A percentile compares a stretch with the other conserved stretches of the same genome.
Evolutionary conservation across 768 basidiomycete genomes (phyloP).

Genomic region (Rhizopogon sp.): DNA sequence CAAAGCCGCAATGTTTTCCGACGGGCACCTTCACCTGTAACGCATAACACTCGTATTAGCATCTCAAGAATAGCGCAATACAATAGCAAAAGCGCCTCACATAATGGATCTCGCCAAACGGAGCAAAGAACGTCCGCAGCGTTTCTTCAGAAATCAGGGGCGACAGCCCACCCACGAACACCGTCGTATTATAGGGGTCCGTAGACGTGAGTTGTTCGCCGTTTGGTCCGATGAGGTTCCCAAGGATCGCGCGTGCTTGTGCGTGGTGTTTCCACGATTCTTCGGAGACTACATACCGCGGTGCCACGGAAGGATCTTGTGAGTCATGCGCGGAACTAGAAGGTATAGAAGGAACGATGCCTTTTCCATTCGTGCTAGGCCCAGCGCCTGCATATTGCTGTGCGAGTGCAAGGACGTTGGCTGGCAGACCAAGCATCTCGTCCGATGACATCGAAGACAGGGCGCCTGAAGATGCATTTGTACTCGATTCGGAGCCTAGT

Average conservation of each 20-base stretch:
- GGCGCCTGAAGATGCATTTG: constrained; percentile 46
- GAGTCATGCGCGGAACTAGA: constrained; percentile 39
- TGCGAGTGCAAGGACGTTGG: constrained; percentile 42
- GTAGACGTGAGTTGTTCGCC: constrained; percentile 84
- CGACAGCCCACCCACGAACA: constrained; percentile 88
- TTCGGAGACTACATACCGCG: constrained; percentile 58
- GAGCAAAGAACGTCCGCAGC: constrained; percentile 82
- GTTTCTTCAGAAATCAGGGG: constrained; percentile 90
- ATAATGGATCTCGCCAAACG: constrained; percentile 93
- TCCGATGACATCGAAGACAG: constrained; percentile 46
- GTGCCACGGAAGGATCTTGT: constrained; percentile 34
- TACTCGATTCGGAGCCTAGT: constrained; percentile 41
- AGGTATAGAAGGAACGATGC: constrained; percentile 24
- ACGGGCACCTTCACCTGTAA: constrained; percentile 90
- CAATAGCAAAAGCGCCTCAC: constrained; percentile 37
- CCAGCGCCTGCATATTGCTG: constrained; percentile 39
- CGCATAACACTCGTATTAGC: constrained; percentile 4
- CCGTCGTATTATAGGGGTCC: constrained; percentile 95
- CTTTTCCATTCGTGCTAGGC: constrained; percentile 22
- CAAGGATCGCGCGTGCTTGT: constrained; percentile 77
- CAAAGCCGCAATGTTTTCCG: constrained; percentile 94
- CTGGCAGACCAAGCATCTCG: constrained; percentile 46
- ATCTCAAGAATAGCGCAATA: not conserved
- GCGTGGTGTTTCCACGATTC: constrained; percentile 84
- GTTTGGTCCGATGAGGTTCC: constrained; percentile 81